Evolutionary conservation across 148 eudicot genomes (phyloP), one percentile per base, ranked within the genome.

Genomic region (Silene latifolia): DNA sequence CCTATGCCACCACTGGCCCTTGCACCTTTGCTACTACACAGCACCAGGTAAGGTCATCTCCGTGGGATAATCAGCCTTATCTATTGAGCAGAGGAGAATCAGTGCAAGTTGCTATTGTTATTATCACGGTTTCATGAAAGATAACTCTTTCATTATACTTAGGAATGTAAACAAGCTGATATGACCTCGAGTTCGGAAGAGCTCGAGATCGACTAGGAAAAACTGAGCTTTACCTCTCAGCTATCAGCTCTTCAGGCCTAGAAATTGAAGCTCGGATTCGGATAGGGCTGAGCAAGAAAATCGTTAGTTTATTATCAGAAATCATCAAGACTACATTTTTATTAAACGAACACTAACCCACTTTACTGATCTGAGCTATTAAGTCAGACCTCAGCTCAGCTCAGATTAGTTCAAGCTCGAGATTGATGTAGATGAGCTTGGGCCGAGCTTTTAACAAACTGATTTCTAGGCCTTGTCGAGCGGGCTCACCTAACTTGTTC

Each of bases 1-100:
- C 97, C 99, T 67, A 95, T 95, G 99, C 99, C 99, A 72, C 99
- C 99, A 75, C 83, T 89, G 76, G 88, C 97, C 44, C 96, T 95
- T 76, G 90, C 92, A 35, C 91, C 97, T 66, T 46, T 91, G 63
- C 82, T 57, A 60, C 87, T 84, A 63, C 81, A 88, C 54, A 80
- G 70, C 62, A 83, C 86, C 83, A 88, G 97, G 99, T 92, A 80
- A 74, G 72, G 59, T 39, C 48, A 46, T 60, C 19, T 60, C 39
- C 66, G 5, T 51, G 17, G 17, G 53, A 48, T 17, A 0, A 24
- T 46, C 11, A 23, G 46, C 29, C 53, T 44, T 47, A 20, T 74
- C 4, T 23, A 3, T 3, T 24, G 11, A 25, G 15, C n/a, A 7
- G 56, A 35, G 13, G 63, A 70, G 24, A 35, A 62, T 15, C 8